Base-by-base conservation (phyloP, 2,329 filamentous ascomycete genomes). In the Ciborinia camelliae region DNA sequence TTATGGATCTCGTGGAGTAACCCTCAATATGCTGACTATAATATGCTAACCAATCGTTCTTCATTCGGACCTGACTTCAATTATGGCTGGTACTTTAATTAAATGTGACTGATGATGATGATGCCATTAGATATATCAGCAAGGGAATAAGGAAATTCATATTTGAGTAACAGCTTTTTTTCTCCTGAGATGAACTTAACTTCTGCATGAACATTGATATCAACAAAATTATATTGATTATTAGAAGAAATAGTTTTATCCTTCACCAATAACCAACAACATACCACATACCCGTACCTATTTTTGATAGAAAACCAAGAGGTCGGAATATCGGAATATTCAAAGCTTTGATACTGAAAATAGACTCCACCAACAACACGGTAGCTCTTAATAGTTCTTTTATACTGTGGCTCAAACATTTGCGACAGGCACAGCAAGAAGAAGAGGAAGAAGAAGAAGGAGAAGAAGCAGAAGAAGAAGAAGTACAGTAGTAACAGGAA, bases 1-100 rank as follows among this genome's bases (percentile, higher is more conserved):
- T 43, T 12, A 23, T 43, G 59, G 47, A 61, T 61, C 45, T 52
- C 58, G 23, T 61, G 18, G 47, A 61, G 58, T 52, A 61, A n/a
- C 35, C 20, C 28, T 51, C 26, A n/a, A 52, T n/a, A 18, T 62
- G 6, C 14, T 39, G 47, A 28, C 32, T 41, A 8, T 18, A 14
- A 32, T 43, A 37, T 39, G 39, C 32, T n/a, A 63, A 15, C 60
- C 60, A 63, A 63, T 63, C 39, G 28, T 55, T 28, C 9, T 63
- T n/a, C 50, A 15, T 12, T 35, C 50, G 60, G 60, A 63, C 50
- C 60, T 63, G 50, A 57, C 26, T 62, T 20, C n/a, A 45, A 43
- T 39, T 8, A 54, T 39, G 52, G 35, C 51, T 37, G 51, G 35
- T 12, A 10, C 35, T n/a, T n/a, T n/a, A n/a, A n/a, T n/a, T n/a